These are phyloP conservation scores for Pyricularia sp. DNA, from an alignment of 2,329 filamentous ascomycete species.

Conservation along the genomic window DNA sequence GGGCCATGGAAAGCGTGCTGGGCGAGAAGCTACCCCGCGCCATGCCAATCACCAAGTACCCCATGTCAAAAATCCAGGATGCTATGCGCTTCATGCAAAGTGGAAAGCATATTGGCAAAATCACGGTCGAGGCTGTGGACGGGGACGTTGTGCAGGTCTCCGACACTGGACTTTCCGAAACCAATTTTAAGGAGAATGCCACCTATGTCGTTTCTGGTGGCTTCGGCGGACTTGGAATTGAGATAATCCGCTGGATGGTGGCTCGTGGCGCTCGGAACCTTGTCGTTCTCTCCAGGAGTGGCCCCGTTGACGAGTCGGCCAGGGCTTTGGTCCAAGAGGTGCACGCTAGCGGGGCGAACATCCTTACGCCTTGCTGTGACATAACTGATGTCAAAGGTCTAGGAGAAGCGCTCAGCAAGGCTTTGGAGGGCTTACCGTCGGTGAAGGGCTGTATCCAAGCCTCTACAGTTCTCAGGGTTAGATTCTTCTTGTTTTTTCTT, in stretches of 20 bases:
- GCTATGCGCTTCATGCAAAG: slow-evolving; percentile 33
- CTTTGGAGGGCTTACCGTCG: background rate
- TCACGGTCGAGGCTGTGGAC: slow-evolving; percentile 13
- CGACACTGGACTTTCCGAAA: background rate
- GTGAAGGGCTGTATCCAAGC: background rate
- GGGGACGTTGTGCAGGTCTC: background rate
- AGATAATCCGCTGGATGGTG: slow-evolving; percentile 13
- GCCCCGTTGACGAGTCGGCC: background rate
- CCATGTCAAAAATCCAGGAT: slow-evolving; percentile 24
- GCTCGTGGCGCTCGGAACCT: slow-evolving; percentile 12
- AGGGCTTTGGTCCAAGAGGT: background rate
- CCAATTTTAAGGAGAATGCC: background rate
- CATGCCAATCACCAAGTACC: slow-evolving; percentile 21
- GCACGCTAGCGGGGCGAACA: background rate
- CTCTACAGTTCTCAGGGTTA: background rate
- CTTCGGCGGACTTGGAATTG: slow-evolving; percentile 13
- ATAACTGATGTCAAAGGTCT: background rate
- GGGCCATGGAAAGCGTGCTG: slow-evolving; percentile 9
- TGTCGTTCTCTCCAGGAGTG: slow-evolving; percentile 24
- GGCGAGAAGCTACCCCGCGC: slow-evolving; percentile 10
- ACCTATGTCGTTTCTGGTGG: slow-evolving; percentile 15
- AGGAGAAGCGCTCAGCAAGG: background rate
- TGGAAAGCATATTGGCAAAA: slow-evolving; percentile 30
- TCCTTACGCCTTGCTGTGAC: background rate
- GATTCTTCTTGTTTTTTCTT: no score